Evolutionary conservation across 2,329 filamentous ascomycete species (phyloP).

Genomic region (Penicillium capsulatum): DNA sequence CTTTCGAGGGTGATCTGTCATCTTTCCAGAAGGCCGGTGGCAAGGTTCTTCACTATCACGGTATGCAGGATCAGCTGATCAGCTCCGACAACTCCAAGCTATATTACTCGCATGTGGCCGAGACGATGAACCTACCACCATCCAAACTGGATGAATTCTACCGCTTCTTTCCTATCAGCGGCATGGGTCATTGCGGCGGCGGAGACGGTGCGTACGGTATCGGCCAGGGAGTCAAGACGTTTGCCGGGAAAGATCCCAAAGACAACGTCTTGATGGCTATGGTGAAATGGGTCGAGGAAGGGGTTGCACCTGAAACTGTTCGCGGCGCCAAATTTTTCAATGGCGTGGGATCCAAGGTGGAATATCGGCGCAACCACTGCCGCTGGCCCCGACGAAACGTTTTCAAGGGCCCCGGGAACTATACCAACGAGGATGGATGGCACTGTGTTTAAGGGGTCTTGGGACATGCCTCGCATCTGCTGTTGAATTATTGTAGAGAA

Average conservation of each 20-base stretch:
- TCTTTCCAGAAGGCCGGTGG: constrained; percentile 44
- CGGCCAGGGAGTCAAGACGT: constrained; percentile 28
- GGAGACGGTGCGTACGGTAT: constrained; percentile 45
- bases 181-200: constrained; percentile 49
- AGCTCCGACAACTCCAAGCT: constrained; percentile 50
- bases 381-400: constrained; percentile 35
- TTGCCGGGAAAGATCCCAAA: constrained; percentile 27
- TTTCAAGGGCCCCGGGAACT: constrained; percentile 30
- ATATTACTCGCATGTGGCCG: constrained; percentile 48
- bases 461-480: too few relatives aligned
- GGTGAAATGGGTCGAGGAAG: constrained; percentile 49
- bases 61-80: constrained; percentile 49
- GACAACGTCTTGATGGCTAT: constrained; percentile 50
- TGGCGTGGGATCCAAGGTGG: constrained; percentile 35
- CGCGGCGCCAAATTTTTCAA: constrained; percentile 46
- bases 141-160: constrained; percentile 40
- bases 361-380: constrained; percentile 48
- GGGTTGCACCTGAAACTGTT: constrained; percentile 37
- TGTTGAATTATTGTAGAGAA: too few relatives aligned
- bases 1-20: constrained; percentile 47
- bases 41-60: constrained; percentile 44
- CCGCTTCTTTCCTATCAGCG: constrained; percentile 52
- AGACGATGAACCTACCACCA: constrained; percentile 34
- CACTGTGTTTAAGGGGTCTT: constrained; percentile 32
- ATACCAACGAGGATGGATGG: constrained; percentile 35